A percentile compares a stretch with the other conserved stretches of the same genome.
Conservation (phyloP, 2,329 filamentous ascomycete genomes). For the Aspergillus floridensis region DNA sequence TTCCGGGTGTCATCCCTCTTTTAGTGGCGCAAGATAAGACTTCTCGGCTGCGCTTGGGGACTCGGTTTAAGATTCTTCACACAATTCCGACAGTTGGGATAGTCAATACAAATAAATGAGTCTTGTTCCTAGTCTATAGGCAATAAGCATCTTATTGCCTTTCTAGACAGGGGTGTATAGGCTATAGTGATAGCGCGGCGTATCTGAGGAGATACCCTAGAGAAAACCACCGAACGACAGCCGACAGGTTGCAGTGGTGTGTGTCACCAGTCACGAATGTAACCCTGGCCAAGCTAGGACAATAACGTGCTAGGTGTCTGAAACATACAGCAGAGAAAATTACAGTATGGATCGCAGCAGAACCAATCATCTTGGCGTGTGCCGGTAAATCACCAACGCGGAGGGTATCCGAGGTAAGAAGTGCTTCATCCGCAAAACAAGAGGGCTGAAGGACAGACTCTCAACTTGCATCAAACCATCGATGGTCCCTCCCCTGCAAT, state of each 20-base stretch:
- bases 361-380: not conserved
- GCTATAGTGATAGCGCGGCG: not conserved
- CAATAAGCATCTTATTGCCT: not conserved
- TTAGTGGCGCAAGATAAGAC: not conserved
- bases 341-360: not conserved
- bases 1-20: not conserved
- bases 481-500: not conserved
- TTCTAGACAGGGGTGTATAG: not conserved
- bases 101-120: too few species aligned
- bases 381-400: not conserved
- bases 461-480: not conserved
- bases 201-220: not conserved
- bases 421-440: not conserved
- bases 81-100: not conserved
- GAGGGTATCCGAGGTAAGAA: not conserved
- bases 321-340: not conserved
- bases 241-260: not conserved
- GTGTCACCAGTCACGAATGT: too few species aligned
- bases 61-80: not conserved
- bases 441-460: not conserved
- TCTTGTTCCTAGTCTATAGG: too few species aligned
- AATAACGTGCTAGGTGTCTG: too few species aligned
- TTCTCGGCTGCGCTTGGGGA: too few species aligned
- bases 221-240: not conserved
- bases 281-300: too few species aligned